Base-by-base conservation (phyloP, 306 rosid genomes). In the Astragalus membranaceus region DNA sequence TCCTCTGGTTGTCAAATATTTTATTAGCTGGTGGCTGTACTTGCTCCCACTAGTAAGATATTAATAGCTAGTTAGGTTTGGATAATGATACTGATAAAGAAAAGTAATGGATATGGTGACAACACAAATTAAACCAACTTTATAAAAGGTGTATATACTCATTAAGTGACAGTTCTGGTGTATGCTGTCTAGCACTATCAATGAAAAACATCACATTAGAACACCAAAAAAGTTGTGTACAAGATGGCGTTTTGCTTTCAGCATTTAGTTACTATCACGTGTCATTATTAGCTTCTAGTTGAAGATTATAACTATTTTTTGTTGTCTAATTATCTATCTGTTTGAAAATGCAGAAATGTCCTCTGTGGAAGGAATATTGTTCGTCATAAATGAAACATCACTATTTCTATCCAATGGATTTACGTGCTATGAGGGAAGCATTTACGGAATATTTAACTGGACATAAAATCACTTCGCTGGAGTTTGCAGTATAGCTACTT, bases 291-390 rank as follows among this genome's bases (percentile, higher is more conserved):
- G 39, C 26, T 49, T 47, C 13, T 56, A 55, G n/a, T 8, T 13
- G 62, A 11, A 57, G 10, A 29, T 26, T 26, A 3, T 41, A 10
- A 47, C 8, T 68, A 53, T 35, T 8, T 56, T 54, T 54, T 37
- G 9, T 44, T 66, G 35, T 23, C 49, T 26, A 26, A 37, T 70
- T 33, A 69, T 57, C 16, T 10, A 52, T 32, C 33, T 67, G 15
- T 0, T 14, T 57, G 41, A 20, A 74, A 76, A 75, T 87, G 90
- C 96, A 89, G 96, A 82, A 83, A 85, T 58, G 37, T 89, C 3
- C 15, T 83, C 1, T 87, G 90, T 12, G 92, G 92, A 26, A 75
- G 96, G 77, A 87, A 72, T 67, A 71, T 87, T 30, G 82, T 81
- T 50, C 82, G 83, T 56, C 86, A 72, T 50, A 83, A 81, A 77